These are phyloP conservation scores for Desmodesmus armatus DNA, from an alignment of 139 green algal species.

Conservation along the genomic window DNA sequence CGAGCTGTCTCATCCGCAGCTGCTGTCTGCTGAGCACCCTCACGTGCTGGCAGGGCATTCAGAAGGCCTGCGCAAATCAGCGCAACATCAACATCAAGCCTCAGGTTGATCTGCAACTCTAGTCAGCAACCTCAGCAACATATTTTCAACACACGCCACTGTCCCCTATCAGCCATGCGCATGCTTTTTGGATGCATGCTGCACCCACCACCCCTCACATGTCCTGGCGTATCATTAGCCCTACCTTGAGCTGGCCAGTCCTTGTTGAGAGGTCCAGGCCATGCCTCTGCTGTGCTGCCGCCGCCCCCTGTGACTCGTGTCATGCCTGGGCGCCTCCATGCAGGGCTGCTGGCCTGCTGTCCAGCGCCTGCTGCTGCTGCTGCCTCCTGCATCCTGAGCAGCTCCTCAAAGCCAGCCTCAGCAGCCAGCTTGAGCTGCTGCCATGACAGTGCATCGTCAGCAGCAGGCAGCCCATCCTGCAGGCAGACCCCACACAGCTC, in stretches of 20 bases:
- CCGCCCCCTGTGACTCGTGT: not conserved
- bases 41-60: not conserved
- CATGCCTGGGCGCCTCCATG: constrained; percentile 5
- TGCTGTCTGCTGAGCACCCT: too few species aligned
- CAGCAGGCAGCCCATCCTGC: not conserved
- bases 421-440: constrained; percentile 67
- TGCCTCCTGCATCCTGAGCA: constrained; percentile 51
- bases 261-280: too few species aligned
- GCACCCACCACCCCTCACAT: too few species aligned
- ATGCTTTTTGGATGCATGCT: too few species aligned
- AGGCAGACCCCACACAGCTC: too few species aligned
- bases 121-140: not conserved
- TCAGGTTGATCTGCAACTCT: not conserved
- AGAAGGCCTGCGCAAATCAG: not conserved
- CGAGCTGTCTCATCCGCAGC: not conserved
- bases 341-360: not conserved
- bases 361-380: constrained; percentile 20
- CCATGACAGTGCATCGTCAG: constrained; percentile 64
- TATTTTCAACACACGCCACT: too few species aligned
- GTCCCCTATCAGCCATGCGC: too few species aligned
- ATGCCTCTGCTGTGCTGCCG: too few species aligned
- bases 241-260: too few species aligned
- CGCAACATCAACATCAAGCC: not conserved
- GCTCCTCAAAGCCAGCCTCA: constrained; percentile 70
- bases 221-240: too few species aligned